These are phyloP conservation scores for Leptoxyphium fumago DNA, from an alignment of 2,329 filamentous ascomycete species.

Conservation along the genomic window DNA sequence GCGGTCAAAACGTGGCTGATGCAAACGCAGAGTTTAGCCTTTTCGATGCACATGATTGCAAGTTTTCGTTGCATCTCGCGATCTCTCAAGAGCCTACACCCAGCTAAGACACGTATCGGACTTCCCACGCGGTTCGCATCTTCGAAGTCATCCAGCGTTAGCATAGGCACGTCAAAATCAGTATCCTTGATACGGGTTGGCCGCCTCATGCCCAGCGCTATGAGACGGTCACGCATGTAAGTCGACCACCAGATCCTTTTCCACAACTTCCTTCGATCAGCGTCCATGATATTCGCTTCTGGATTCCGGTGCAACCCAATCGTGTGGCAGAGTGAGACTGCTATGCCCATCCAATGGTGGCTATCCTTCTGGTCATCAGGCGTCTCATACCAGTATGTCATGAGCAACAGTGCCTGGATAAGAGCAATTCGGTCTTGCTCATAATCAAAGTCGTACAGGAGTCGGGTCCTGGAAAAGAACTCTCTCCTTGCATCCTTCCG, in stretches of 20 bases:
- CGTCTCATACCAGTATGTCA: constrained; percentile 97
- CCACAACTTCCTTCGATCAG: constrained; percentile 65
- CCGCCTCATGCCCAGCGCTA: constrained; percentile 84
- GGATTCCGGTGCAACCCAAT: constrained; percentile 87
- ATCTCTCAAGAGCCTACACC: constrained; percentile 59
- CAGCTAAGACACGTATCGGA: constrained; percentile 51
- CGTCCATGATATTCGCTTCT: constrained; percentile 52
- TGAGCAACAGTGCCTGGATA: constrained; percentile 74
- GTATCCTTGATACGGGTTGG: constrained; percentile 86
- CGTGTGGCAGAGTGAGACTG: constrained; percentile 81
- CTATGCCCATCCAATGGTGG: constrained; percentile 98
- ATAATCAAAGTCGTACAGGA: constrained; percentile 91
- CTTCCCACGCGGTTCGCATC: constrained; percentile 47
- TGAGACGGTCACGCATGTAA: constrained; percentile 85
- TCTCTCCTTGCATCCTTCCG: constrained; percentile 72
- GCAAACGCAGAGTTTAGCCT: constrained; percentile 76
- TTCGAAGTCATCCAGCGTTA: constrained; percentile 74
- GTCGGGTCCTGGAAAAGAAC: constrained; percentile 76
- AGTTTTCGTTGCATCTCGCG: constrained; percentile 60
- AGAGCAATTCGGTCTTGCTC: constrained; percentile 79
- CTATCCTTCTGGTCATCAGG: constrained; percentile 96
- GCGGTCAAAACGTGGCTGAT: constrained; percentile 80
- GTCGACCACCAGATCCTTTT: constrained; percentile 98
- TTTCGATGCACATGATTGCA: constrained; percentile 79
- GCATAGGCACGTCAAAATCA: constrained; percentile 87